Base-by-base conservation (phyloP, 2,329 filamentous ascomycete species). In the Trichoderma breve region DNA sequence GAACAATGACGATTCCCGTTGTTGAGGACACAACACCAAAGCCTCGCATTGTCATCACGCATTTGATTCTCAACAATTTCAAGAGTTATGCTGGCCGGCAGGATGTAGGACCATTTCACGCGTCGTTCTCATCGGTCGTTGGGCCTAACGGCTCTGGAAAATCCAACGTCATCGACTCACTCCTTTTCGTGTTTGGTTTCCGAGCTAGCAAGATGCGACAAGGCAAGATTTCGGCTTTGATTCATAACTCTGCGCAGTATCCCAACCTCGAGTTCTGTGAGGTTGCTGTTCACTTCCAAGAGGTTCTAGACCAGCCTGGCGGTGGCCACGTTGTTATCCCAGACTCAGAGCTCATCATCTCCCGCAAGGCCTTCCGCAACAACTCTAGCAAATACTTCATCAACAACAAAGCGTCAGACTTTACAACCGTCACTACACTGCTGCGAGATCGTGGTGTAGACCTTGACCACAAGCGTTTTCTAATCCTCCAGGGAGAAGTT, bases 371-470 rank as follows among this genome's bases (percentile, higher is more conserved):
- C 0, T 99, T 99, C 88, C 96, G 94, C 81, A 99, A 98, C 83
- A 99, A 98, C 82, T 92, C 93, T 11, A 98, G 95, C 88, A 97
- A 96, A 82, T 99, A 99, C 83, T 98, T 97, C 83, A 97, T 99
- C 84, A 94, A 99, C 79, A 90, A 89, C 74, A 93, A 92, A 77
- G 91, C 92, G 73, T 97, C 95, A 39, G 97, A 93, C 78, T 99
- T 98, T 80, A 98, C 95, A 0, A 88, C 91, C 0, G 96, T 99
- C 32, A 98, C 95, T 0, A 93, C 91, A 0, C 85, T 99, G 15
- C 88, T 99, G 9, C 92, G 92, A 71, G 94, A 94, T 26, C 90
- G 93, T 28, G 97, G 96, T 2, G 93, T 99, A 18, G 96, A 99
- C 83, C 86, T 99, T 26, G 96, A 99, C 78, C 96, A 99, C 84